phyloP scores from a whole-genome alignment of 805 yeast genomes.

The Debaryomyces maramus region DNA sequence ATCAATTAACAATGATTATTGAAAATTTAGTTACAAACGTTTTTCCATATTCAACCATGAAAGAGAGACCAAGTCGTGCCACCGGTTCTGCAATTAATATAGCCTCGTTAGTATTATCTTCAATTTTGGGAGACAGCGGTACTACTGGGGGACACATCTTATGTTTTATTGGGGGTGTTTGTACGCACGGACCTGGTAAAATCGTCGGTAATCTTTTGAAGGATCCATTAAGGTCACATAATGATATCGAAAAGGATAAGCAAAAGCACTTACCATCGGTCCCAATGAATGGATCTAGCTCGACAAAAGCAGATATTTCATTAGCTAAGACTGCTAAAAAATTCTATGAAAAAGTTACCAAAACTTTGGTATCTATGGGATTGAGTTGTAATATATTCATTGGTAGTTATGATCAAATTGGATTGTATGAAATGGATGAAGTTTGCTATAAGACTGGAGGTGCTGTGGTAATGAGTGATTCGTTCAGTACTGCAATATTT shows the following conservation, averaged over 20 bases:
- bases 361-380: conserved; percentile 48
- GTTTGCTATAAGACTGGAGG: conserved; percentile 63
- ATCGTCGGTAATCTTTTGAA: conserved; percentile 57
- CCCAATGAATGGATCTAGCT: conserved; percentile 38
- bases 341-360: conserved; percentile 53
- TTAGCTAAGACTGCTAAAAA: conserved; percentile 38
- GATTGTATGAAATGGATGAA: conserved; percentile 64
- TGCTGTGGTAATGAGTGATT: conserved; percentile 59
- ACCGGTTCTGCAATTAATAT: conserved; percentile 63
- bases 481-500: conserved; percentile 66
- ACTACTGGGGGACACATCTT: conserved; percentile 55
- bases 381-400: conserved; percentile 57
- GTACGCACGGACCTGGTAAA: conserved; percentile 64
- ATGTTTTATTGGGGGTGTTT: conserved; percentile 61
- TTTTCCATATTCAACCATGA: conserved; percentile 44
- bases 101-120: conserved; percentile 38
- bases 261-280: conserved; percentile 24
- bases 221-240: conserved; percentile 67
- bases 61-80: conserved; percentile 51
- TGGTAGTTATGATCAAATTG: conserved; percentile 71
- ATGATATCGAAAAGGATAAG: conserved; percentile 51
- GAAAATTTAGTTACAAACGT: conserved; percentile 50
- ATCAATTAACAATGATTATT: conserved; percentile 47
- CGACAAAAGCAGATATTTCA: conserved; percentile 29
- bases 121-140: conserved; percentile 40